Conservation (phyloP, 2,329 filamentous ascomycete genomes). For the Fusarium fujikuroi region DNA sequence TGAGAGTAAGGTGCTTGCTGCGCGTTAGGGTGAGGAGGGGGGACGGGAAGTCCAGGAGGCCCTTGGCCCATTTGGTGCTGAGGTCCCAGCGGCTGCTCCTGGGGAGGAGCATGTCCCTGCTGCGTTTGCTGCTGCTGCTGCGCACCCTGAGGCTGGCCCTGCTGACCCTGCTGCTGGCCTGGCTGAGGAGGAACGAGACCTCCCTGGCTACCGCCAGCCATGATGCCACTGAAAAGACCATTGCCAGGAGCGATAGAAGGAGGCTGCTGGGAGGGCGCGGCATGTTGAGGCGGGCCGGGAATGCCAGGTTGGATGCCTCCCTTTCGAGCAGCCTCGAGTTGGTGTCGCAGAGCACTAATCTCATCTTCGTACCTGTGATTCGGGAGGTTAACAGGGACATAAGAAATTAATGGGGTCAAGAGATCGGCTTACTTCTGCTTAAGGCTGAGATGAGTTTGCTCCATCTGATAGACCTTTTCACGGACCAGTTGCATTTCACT, state of each 20-base stretch:
- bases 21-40: slow-evolving; percentile 68
- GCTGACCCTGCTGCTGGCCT: slow-evolving; percentile 65
- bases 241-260: slow-evolving; percentile 92
- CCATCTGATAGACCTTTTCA: slow-evolving; percentile 92
- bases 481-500: slow-evolving; percentile 95
- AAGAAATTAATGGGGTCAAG: neutral
- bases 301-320: slow-evolving; percentile 68
- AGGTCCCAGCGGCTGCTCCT: slow-evolving; percentile 68
- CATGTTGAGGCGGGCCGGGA: slow-evolving; percentile 77
- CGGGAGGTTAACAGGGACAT: slow-evolving; percentile 6
- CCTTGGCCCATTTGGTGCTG: slow-evolving; percentile 75
- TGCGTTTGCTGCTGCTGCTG: slow-evolving; percentile 58
- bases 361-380: slow-evolving; percentile 87
- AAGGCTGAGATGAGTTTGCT: slow-evolving; percentile 86
- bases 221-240: slow-evolving; percentile 94
- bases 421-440: slow-evolving; percentile 82
- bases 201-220: slow-evolving; percentile 87
- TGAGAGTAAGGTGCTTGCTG: slow-evolving; percentile 80
- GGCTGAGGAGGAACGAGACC: slow-evolving; percentile 84
- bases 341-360: slow-evolving; percentile 83
- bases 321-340: slow-evolving; percentile 81
- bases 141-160: slow-evolving; percentile 57
- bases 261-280: slow-evolving; percentile 82
- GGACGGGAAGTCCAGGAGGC: slow-evolving; percentile 72
- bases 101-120: slow-evolving; percentile 70